Percentiles rank a stretch among this genome's conserved stretches.
phyloP scores from a whole-genome alignment of 2,329 filamentous ascomycete genomes.

The Graphilbum ipis-grandicollis region DNA sequence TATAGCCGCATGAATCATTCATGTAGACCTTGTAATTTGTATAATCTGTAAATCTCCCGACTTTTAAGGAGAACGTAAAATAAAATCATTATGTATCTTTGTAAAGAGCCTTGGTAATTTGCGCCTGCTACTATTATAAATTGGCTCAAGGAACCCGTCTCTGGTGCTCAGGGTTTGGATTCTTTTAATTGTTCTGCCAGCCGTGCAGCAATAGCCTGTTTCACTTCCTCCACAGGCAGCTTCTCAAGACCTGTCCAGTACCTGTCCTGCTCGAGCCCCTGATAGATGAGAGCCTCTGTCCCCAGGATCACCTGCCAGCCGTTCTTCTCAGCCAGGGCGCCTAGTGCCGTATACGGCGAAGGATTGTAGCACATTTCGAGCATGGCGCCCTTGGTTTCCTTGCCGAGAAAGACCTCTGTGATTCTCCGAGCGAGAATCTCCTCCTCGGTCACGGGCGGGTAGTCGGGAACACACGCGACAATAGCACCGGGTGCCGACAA shows the following conservation, averaged over 20 bases:
- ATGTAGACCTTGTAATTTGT: no score
- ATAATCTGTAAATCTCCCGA: no score
- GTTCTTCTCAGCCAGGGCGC: slow-evolving; percentile 36
- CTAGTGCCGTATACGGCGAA: slow-evolving; percentile 48
- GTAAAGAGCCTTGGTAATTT: no score
- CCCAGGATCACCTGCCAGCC: slow-evolving; percentile 63
- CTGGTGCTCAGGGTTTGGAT: no score
- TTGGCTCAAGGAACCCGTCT: no score
- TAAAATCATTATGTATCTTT: no score
- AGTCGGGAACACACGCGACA: slow-evolving; percentile 61
- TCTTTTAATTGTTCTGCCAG: slow-evolving; percentile 13
- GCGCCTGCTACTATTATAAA: no score
- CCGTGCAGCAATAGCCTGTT: slow-evolving; percentile 28
- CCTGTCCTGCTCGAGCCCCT: slow-evolving; percentile 46
- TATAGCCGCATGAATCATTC: no score
- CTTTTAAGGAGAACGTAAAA: no score
- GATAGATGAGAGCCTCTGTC: slow-evolving; percentile 62
- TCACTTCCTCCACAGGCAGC: slow-evolving; percentile 42
- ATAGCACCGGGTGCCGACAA: slow-evolving; percentile 47
- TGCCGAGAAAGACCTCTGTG: slow-evolving; percentile 6
- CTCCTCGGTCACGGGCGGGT: slow-evolving; percentile 45
- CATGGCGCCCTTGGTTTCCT: slow-evolving; percentile 45
- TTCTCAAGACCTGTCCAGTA: slow-evolving; percentile 49
- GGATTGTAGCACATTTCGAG: slow-evolving; percentile 79
- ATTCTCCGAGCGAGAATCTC: slow-evolving; percentile 41